Base-by-base conservation (phyloP, 306 rosid species). In the Quercus dentata region DNA sequence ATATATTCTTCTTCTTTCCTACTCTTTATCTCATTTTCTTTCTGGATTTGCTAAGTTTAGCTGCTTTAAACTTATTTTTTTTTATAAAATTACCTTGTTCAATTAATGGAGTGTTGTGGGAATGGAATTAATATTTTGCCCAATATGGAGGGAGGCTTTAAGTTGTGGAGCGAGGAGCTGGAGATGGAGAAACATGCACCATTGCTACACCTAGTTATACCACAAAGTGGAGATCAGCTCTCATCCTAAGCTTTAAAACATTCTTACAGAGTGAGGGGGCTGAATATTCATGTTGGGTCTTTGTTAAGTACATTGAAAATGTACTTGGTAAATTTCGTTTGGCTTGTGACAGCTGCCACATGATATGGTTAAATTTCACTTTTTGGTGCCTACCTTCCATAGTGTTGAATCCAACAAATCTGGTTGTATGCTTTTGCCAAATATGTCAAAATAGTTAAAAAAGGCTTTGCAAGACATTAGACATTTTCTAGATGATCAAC, bases 401-500 rank as follows among this genome's bases (percentile, higher is more conserved):
- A 3, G 72, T 68, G 15, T 11, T 6, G 46, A 25, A 6, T 31
- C 18, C 5, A 20, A 65, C 21, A 65, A 30, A 15, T 31, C 4
- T 30, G 46, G 51, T n/a, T 74, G 21, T 74, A 4, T 59, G 69
- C 52, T 12, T 21, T 3, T 15, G 25, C 17, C 44, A 41, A 20
- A 21, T 2, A 58, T 35, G 59, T 21, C 69, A 59, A 21, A 25
- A 14, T 33, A n/a, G 5, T 21, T 64, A 23, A 38, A 55, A 56
- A 51, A 69, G 59, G 56, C 44, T 71, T 73, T 61, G 54, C 38
- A 67, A 58, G 77, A 73, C 71, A 62, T 71, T 72, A 63, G 71
- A 67, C 74, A 41, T 67, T 72, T 68, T 56, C 20, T 57, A 74
- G 20, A 71, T 71, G 77, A 21, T 82, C 30, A 28, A 59, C 23